Evolutionary conservation across 306 rosid genomes (phyloP).

Genomic region (Casuarina cunninghamiana): DNA sequence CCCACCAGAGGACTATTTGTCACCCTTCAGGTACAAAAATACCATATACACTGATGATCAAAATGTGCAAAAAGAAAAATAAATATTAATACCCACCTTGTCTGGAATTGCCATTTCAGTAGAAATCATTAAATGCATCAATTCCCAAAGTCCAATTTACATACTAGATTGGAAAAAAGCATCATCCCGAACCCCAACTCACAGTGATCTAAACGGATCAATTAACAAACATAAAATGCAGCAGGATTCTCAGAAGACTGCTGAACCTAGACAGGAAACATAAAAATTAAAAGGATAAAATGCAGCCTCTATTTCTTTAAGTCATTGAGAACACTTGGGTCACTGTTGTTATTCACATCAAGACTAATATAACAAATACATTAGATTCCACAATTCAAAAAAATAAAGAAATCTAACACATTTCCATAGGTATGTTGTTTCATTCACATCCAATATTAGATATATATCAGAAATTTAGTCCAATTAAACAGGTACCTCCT

Average conservation of each 20-base stretch:
- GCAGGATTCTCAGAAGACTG: background rate
- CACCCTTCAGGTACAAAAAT: too few species aligned
- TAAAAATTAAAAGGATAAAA: background rate
- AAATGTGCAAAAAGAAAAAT: background rate
- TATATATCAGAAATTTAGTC: background rate
- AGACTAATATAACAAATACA: background rate
- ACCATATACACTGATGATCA: too few species aligned
- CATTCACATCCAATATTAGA: conserved; percentile 5
- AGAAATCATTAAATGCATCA: too few species aligned
- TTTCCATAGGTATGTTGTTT: background rate
- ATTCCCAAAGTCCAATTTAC: too few species aligned
- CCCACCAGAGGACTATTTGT: background rate
- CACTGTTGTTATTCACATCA: background rate
- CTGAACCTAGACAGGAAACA: background rate
- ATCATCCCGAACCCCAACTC: too few species aligned
- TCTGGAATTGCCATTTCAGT: too few species aligned
- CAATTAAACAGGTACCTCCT: background rate
- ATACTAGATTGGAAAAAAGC: too few species aligned
- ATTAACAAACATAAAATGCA: background rate
- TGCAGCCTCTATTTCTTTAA: background rate
- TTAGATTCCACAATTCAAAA: background rate
- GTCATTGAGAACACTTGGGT: background rate
- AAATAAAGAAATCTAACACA: background rate
- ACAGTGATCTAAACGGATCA: too few species aligned
- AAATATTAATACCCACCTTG: too few species aligned